A percentile compares a stretch with the other conserved stretches of the same genome.
Evolutionary conservation across 2,329 filamentous ascomycete genomes (phyloP).

Genomic region (Knufia petricola): DNA sequence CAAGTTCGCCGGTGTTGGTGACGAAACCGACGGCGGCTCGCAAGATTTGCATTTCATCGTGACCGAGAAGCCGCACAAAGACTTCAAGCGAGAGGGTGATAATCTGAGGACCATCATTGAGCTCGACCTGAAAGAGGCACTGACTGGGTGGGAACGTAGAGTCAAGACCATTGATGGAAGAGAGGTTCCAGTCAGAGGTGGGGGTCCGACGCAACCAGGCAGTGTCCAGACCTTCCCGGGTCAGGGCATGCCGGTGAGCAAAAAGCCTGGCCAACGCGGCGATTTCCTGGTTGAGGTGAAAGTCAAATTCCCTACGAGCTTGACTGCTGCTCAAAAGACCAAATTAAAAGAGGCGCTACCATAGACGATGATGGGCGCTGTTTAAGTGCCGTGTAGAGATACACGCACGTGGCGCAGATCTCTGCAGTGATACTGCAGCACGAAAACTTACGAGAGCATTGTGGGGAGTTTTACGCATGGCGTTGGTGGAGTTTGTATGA

Average conservation of each 20-base stretch:
- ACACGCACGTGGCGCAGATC: too few species aligned
- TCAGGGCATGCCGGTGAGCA: slow-evolving; percentile 89
- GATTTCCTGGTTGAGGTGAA: slow-evolving; percentile 85
- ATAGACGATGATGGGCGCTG: too few species aligned
- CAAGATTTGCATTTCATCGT: slow-evolving; percentile 95
- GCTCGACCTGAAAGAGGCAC: slow-evolving; percentile 80
- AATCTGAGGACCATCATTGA: slow-evolving; percentile 71
- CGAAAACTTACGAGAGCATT: too few species aligned
- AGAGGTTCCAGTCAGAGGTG: slow-evolving; percentile 67
- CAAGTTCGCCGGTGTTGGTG: slow-evolving; percentile 94
- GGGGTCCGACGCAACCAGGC: slow-evolving; percentile 76
- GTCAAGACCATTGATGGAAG: slow-evolving; percentile 88
- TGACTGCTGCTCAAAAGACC: slow-evolving; percentile 71
- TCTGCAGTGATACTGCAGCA: too few species aligned
- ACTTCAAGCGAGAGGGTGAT: slow-evolving; percentile 80
- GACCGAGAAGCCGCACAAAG: slow-evolving; percentile 81
- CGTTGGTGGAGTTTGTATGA: too few species aligned
- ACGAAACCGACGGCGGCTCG: slow-evolving; percentile 87
- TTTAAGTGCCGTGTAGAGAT: too few species aligned
- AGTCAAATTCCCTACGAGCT: slow-evolving; percentile 75
- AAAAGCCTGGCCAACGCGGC: slow-evolving; percentile 73
- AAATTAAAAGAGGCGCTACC: slow-evolving; percentile 68
- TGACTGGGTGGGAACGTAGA: slow-evolving; percentile 89
- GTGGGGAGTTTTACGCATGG: too few species aligned
- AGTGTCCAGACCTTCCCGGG: slow-evolving; percentile 72